Percentiles rank a stretch among this genome's conserved stretches.
Conservation (phyloP, 495 filamentous ascomycete species). For the Sordaria brevicollis region DNA sequence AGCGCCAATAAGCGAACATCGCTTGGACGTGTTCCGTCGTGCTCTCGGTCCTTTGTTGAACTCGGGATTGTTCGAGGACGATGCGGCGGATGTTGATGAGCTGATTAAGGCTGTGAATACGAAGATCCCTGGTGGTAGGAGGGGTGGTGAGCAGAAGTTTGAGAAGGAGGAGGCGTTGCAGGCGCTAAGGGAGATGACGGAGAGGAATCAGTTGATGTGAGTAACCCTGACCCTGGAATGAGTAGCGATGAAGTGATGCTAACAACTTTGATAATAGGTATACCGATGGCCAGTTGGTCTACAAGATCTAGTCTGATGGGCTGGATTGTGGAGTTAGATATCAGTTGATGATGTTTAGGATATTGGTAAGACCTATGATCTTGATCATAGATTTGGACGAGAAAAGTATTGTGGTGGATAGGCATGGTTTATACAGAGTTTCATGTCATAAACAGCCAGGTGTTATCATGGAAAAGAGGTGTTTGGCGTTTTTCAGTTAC, state of each 20-base stretch:
- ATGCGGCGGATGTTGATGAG: slow-evolving; percentile 62
- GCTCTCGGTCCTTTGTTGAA: slow-evolving; percentile 73
- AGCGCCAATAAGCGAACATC: slow-evolving; percentile 45
- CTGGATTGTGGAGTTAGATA: not conserved
- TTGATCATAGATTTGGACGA: not conserved
- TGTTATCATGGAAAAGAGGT: not conserved
- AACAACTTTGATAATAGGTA: slow-evolving; percentile 26
- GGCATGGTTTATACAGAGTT: not conserved
- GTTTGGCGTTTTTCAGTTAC: not conserved
- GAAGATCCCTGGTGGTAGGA: slow-evolving; percentile 36
- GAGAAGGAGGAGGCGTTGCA: slow-evolving; percentile 58
- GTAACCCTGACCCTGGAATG: slow-evolving; percentile 24
- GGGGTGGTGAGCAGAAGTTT: slow-evolving; percentile 39
- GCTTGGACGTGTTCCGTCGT: slow-evolving; percentile 65
- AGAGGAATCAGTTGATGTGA: slow-evolving; percentile 87
- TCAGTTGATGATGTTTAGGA: not conserved
- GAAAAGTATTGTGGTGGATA: not conserved
- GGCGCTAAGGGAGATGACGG: slow-evolving; percentile 70
- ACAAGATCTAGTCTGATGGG: slow-evolving; percentile 27
- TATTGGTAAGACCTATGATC: not conserved
- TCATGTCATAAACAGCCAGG: not conserved
- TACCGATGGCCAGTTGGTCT: slow-evolving; percentile 34
- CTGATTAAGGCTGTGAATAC: slow-evolving; percentile 74
- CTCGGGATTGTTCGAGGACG: slow-evolving; percentile 66
- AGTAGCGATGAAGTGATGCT: slow-evolving; percentile 8